Conservation (phyloP, 108 stramenopile species). For the Tribonema minus region DNA sequence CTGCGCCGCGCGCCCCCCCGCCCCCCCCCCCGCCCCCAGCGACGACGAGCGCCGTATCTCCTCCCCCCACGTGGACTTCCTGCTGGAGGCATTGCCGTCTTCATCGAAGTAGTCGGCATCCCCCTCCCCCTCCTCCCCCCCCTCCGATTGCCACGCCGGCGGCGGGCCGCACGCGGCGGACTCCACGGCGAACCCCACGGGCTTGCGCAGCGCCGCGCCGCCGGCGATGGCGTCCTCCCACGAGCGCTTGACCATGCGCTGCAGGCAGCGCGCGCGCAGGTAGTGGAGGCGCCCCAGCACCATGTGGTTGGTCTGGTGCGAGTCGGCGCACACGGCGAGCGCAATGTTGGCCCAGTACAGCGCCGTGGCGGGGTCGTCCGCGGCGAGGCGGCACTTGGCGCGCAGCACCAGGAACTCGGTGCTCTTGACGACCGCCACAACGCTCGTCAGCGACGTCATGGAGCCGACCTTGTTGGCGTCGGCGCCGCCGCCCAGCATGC, state of each 20-base stretch:
- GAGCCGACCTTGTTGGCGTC: neutral
- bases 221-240: neutral
- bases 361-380: conserved; percentile 32
- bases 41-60: too few species aligned
- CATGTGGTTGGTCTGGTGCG: neutral
- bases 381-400: conserved; percentile 27
- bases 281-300: conserved; percentile 25
- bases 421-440: conserved; percentile 43
- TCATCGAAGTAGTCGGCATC: too few species aligned
- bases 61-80: too few species aligned
- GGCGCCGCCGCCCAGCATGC: neutral
- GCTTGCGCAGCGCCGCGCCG: too few species aligned
- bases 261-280: conserved; percentile 31
- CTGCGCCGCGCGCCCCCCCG: too few species aligned
- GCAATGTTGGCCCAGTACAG: conserved; percentile 38
- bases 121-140: too few species aligned
- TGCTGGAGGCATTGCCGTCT: too few species aligned
- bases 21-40: too few species aligned
- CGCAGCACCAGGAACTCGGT: conserved; percentile 38
- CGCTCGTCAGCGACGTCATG: neutral
- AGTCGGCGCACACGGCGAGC: conserved; percentile 31
- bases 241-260: neutral
- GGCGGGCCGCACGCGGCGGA: neutral
- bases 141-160: neutral
- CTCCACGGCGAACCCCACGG: neutral